Conservation (phyloP, 345 rosid genomes). For the Salix purpurea region DNA sequence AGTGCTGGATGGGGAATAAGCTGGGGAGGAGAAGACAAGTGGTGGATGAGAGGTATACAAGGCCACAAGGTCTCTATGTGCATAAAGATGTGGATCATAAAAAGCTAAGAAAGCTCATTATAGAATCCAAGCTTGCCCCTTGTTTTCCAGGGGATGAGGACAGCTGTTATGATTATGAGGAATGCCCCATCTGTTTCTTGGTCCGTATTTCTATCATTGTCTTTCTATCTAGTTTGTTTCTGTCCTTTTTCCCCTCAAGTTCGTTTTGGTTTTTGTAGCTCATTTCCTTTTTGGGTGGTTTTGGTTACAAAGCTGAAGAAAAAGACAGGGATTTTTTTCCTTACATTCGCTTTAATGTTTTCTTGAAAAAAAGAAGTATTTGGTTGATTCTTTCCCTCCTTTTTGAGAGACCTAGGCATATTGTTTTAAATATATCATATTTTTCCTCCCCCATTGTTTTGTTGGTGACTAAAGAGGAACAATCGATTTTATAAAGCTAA, state of each 20-base stretch:
- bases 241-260: background rate
- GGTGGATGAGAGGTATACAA: constrained; percentile 85
- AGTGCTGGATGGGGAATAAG: constrained; percentile 84
- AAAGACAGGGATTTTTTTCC: background rate
- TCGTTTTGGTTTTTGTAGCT: no score
- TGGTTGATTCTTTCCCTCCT: background rate
- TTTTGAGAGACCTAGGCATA: background rate
- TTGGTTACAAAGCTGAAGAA: background rate
- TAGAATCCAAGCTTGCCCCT: constrained; percentile 95
- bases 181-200: constrained; percentile 97
- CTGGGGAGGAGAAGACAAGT: constrained; percentile 82
- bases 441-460: background rate
- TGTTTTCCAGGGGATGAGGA: constrained; percentile 97
- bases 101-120: constrained; percentile 90
- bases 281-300: background rate
- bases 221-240: background rate
- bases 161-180: constrained; percentile 69
- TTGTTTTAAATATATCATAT: background rate
- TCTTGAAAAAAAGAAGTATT: background rate
- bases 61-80: constrained; percentile 84
- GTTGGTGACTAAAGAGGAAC: background rate
- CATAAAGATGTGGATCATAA: constrained; percentile 90
- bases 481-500: background rate
- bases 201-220: constrained; percentile 38
- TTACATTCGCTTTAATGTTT: background rate